Percentiles rank a stretch among this genome's conserved stretches.
These are phyloP conservation scores for Syncephalastrum racemosum DNA, from an alignment of 371 early-diverging fungal genomes.

Conservation along the genomic window DNA sequence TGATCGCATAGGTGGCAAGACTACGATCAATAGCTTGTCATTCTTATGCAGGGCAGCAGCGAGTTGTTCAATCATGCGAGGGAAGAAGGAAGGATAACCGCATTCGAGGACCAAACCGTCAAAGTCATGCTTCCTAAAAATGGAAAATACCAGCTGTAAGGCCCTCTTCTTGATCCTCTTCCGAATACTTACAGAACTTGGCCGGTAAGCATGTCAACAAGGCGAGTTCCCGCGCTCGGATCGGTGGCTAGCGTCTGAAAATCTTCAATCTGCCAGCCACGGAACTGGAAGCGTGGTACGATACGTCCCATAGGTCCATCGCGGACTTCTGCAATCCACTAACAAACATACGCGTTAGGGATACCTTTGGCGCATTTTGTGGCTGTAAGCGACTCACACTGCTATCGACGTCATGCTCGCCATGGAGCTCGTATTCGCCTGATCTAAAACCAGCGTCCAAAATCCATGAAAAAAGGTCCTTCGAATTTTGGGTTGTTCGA, in stretches of 20 bases:
- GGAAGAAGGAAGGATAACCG: constrained; percentile 43
- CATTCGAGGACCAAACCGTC: constrained; percentile 63
- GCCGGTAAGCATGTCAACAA: constrained; percentile 35
- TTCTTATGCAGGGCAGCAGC: constrained; percentile 25
- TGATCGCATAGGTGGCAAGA: constrained; percentile 45
- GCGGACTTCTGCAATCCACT: constrained; percentile 61
- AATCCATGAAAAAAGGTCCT: not conserved
- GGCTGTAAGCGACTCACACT: constrained; percentile 20
- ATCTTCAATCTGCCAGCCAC: constrained; percentile 44
- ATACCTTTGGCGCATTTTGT: not conserved
- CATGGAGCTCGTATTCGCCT: constrained; percentile 36
- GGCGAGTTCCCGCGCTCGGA: constrained; percentile 12
- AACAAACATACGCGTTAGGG: not conserved
- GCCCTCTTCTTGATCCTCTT: not conserved
- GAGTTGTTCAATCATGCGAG: constrained; percentile 32
- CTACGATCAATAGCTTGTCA: constrained; percentile 41
- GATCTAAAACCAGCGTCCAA: constrained; percentile 14
- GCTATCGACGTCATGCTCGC: constrained; percentile 63
- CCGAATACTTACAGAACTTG: constrained; percentile 31
- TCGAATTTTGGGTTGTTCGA: not conserved
- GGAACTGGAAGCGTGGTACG: constrained; percentile 58
- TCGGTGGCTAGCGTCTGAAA: constrained; percentile 31
- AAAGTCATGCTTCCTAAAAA: constrained; percentile 42
- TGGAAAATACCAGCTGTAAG: not conserved
- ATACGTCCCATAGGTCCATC: constrained; percentile 37